A percentile compares a stretch with the other conserved stretches of the same genome.
Conservation (phyloP, 768 basidiomycete species). For the Rhodotorula taiwanensis region DNA sequence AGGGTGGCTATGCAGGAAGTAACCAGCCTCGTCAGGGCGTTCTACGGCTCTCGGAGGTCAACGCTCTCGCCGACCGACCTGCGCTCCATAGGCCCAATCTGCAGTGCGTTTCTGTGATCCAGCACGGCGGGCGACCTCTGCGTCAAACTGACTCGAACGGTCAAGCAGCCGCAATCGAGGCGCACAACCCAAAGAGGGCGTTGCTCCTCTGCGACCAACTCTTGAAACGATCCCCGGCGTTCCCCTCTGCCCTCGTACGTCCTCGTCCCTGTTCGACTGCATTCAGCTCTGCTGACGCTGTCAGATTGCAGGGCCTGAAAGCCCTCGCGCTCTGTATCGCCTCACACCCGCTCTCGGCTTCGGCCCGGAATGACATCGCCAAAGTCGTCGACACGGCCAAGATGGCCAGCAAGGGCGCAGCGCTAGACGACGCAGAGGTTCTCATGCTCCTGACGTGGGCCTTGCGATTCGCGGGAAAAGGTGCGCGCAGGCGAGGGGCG, state of each 20-base stretch:
- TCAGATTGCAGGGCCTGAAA: slow-evolving; percentile 22
- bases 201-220: slow-evolving; percentile 18
- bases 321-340: slow-evolving; percentile 12
- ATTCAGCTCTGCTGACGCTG: too few relatives aligned
- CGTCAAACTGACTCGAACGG: neutral
- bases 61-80: slow-evolving; percentile 5
- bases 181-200: slow-evolving; percentile 21
- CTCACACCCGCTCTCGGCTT: slow-evolving; percentile 4
- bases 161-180: slow-evolving; percentile 19
- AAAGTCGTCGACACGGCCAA: slow-evolving; percentile 12
- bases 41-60: slow-evolving; percentile 4
- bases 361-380: slow-evolving; percentile 8
- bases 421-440: slow-evolving; percentile 20
- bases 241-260: slow-evolving; percentile 19
- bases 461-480: neutral
- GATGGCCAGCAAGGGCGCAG: slow-evolving; percentile 3
- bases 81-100: slow-evolving; percentile 16
- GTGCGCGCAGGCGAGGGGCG: too few relatives aligned
- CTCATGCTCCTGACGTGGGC: slow-evolving; percentile 14
- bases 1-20: neutral
- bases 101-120: slow-evolving; percentile 6
- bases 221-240: slow-evolving; percentile 17
- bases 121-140: neutral
- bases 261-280: neutral
- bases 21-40: slow-evolving; percentile 1